phyloP scores from a whole-genome alignment of 176 grass and related monocot species.

The Microstegium vimineum region DNA sequence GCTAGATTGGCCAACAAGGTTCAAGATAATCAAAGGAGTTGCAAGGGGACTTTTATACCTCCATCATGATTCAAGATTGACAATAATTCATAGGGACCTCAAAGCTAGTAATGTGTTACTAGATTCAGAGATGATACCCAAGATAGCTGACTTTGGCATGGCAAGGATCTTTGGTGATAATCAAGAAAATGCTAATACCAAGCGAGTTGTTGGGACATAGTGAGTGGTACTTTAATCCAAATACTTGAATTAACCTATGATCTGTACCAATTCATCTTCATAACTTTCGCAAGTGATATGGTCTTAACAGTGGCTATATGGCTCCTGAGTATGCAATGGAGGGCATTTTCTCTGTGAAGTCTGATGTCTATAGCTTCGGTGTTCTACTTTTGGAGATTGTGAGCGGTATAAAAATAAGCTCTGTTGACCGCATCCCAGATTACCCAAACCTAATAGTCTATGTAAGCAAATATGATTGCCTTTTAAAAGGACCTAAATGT shows the following conservation, averaged over 20 bases:
- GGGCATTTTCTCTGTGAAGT: constrained; percentile 34
- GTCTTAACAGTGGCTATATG: not conserved
- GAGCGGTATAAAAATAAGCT: constrained; percentile 33
- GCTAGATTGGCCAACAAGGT: constrained; percentile 38
- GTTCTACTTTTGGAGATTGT: constrained; percentile 44
- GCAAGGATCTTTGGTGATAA: constrained; percentile 42
- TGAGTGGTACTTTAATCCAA: not conserved
- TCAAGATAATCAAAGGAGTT: constrained; percentile 40
- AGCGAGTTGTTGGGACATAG: constrained; percentile 43
- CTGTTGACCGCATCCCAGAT: not conserved
- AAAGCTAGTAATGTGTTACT: constrained; percentile 46
- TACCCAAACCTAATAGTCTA: constrained; percentile 36
- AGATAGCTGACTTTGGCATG: constrained; percentile 51
- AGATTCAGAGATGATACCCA: constrained; percentile 44
- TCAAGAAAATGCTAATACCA: constrained; percentile 35
- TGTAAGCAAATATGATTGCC: constrained; percentile 1
- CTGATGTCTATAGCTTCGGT: constrained; percentile 56
- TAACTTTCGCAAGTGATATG: not conserved
- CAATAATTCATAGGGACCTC: constrained; percentile 10
- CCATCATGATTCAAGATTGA: constrained; percentile 49
- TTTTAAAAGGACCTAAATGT: not conserved
- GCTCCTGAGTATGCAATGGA: constrained; percentile 31
- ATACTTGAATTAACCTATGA: not conserved
- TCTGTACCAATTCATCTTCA: not conserved
- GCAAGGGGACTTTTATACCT: constrained; percentile 47